A percentile compares a stretch with the other conserved stretches of the same genome.
Evolutionary conservation across 805 yeast species (phyloP).

Genomic region (Tetrapisispora fleetii): DNA sequence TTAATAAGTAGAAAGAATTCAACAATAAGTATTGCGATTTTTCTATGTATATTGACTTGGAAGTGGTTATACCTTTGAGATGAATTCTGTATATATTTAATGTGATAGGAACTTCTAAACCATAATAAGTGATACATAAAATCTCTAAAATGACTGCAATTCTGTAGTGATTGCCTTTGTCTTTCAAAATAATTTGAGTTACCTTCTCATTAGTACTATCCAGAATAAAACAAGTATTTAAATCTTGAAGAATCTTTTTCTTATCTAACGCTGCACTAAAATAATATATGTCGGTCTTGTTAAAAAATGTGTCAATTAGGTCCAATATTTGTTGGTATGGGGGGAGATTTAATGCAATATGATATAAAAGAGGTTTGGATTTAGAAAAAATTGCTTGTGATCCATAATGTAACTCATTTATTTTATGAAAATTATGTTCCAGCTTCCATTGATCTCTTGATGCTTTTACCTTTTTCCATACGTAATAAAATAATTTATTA

Average conservation of each 20-base stretch:
- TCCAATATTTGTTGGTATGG: constrained; percentile 10
- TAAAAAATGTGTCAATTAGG: constrained; percentile 11
- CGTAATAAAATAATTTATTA: constrained; percentile 6
- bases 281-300: constrained; percentile 7
- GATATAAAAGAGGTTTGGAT: constrained; percentile 3
- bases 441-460: constrained; percentile 20
- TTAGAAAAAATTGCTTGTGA: constrained; percentile 1
- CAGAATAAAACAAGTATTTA: constrained; percentile 9
- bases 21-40: constrained; percentile 21
- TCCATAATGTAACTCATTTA: constrained; percentile 13
- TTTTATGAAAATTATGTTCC: constrained; percentile 5
- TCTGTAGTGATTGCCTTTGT: constrained; percentile 20
- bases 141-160: constrained; percentile 22
- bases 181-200: background rate
- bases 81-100: constrained; percentile 14
- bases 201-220: constrained; percentile 3
- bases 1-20: constrained; percentile 4
- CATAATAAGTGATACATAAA: constrained; percentile 11
- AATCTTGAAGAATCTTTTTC: constrained; percentile 16
- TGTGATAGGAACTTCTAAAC: constrained; percentile 10
- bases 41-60: constrained; percentile 23
- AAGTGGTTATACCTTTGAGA: constrained; percentile 21
- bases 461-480: constrained; percentile 20
- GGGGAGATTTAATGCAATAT: constrained; percentile 14
- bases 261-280: constrained; percentile 11